Base-by-base conservation (phyloP, 139 green algal genomes). In the Zygnema cylindricum region DNA sequence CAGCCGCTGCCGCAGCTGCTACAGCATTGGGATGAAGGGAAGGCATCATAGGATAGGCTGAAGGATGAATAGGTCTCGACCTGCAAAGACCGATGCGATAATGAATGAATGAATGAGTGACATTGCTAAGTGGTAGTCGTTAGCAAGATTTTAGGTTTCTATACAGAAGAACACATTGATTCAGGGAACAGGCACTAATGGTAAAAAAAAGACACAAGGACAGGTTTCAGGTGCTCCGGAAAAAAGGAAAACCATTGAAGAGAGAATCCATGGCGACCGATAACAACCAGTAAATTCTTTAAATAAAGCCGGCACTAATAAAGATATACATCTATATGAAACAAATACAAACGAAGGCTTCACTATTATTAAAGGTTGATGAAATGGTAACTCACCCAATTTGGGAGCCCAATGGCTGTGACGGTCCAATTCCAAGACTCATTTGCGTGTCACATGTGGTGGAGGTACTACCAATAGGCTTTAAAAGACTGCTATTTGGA, bases 391-490 rank as follows among this genome's bases (percentile, higher is more conserved):
- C 36, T 41, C 38, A 54, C 36, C 11, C 11, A 16, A 43, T 43
- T 54, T 79, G 3, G 3, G 36, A 3, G 71, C 71, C 71, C 36
- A 41, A 11, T 25, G 36, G 11, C 36, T 79, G 38, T 16, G 38
- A 11, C 3, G 36, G 71, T 16, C 7, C 71, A 79, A 63, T 16
- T 79, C 71, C 71, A 79, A 79, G 71, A 41, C 11, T 79, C 71
- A 79, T 79, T 16, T 79, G 71, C 38, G 71, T 79, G 71, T 79
- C 38, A 43, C 71, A 79, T 7, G 71, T 54, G 38, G 7, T 16
- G 49, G 7, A 41, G 71, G 71, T 23, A 43, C 16, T 43, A 16
- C 3, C 16, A 3, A 3, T 3, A 7, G 3, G 7, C 71, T 79
- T 7, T 41, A 41, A 7, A 16, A n/a, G 3, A 11, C 11, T 11